Evolutionary conservation across 2,329 filamentous ascomycete genomes (phyloP).

Genomic region (Epichloe glyceriae): DNA sequence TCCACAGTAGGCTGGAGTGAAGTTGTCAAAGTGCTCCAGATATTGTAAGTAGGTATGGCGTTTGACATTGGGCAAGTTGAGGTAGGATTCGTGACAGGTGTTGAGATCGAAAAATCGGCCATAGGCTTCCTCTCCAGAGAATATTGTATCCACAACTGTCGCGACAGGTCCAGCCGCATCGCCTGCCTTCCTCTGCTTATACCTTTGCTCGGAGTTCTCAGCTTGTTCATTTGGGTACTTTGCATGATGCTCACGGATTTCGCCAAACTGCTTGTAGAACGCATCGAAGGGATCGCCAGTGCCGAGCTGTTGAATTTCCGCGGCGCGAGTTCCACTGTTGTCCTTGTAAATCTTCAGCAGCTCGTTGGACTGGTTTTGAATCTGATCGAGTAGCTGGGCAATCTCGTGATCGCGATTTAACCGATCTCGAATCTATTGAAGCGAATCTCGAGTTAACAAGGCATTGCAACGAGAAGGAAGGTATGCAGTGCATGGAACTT

Average conservation of each 20-base stretch:
- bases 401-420: conserved; percentile 89
- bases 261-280: conserved; percentile 74
- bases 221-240: conserved; percentile 89
- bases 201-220: conserved; percentile 87
- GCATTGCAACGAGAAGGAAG: not conserved
- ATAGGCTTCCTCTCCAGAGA: conserved; percentile 89
- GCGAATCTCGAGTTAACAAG: conserved; percentile 11
- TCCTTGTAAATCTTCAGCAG: conserved; percentile 78
- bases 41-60: conserved; percentile 85
- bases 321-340: conserved; percentile 53
- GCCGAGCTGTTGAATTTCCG: conserved; percentile 73
- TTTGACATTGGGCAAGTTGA: conserved; percentile 81
- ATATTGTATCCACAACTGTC: conserved; percentile 74
- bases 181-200: conserved; percentile 55
- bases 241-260: conserved; percentile 77
- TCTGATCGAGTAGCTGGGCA: conserved; percentile 70
- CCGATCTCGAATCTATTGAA: conserved; percentile 65
- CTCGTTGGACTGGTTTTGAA: conserved; percentile 71
- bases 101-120: conserved; percentile 89
- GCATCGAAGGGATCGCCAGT: conserved; percentile 79
- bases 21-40: conserved; percentile 80
- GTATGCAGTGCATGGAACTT: conserved; percentile 22
- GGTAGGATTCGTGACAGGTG: conserved; percentile 69
- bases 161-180: conserved; percentile 51
- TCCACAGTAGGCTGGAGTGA: conserved; percentile 58